Base-by-base conservation (phyloP, 495 filamentous ascomycete species). In the Aeminium ludgeri region DNA sequence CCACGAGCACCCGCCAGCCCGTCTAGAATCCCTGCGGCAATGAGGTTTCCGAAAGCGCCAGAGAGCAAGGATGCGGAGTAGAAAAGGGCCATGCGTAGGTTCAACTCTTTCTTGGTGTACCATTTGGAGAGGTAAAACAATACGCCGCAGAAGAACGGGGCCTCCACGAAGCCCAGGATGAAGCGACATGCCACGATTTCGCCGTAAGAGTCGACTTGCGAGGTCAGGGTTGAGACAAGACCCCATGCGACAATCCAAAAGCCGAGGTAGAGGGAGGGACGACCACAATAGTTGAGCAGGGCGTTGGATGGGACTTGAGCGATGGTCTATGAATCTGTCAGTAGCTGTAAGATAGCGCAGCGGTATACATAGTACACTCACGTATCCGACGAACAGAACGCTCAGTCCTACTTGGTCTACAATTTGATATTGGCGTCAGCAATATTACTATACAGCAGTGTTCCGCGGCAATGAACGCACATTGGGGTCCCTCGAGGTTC, bases 71-170 rank as follows among this genome's bases (percentile, higher is more conserved):
- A 59, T 11, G 57, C 61, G 7, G 60, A 62, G 44, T 63, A 64
- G 27, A 64, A 52, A 13, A 60, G 65, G 45, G 67, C 69, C 56
- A 70, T 77, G 19, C 73, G 66, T 20, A 73, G 56, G 10, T 64
- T 66, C 28, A 76, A 48, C 53, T 77, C 72, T 38, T 64, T 63
- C 43, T 63, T 64, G 0, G 72, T 74, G 45, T 76, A 77, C 71
- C 69, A 76, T 39, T 67, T 67, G 6, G 68, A 72, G 1, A 75
- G 61, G 41, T 69, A 73, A 49, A 70, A 73, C 6, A 73, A 57
- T 5, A 54, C 40, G 33, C 65, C 62, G 17, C 64, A 59, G 38
- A 72, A 72, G 57, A 53, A 57, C 2, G 52, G 49, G 10, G 53
- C 54, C 36, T 63, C 60, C 8, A 63, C 51, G 38, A 63, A 50